These are phyloP conservation scores for Calycina marina DNA, from an alignment of 2,329 filamentous ascomycete species.

Conservation along the genomic window DNA sequence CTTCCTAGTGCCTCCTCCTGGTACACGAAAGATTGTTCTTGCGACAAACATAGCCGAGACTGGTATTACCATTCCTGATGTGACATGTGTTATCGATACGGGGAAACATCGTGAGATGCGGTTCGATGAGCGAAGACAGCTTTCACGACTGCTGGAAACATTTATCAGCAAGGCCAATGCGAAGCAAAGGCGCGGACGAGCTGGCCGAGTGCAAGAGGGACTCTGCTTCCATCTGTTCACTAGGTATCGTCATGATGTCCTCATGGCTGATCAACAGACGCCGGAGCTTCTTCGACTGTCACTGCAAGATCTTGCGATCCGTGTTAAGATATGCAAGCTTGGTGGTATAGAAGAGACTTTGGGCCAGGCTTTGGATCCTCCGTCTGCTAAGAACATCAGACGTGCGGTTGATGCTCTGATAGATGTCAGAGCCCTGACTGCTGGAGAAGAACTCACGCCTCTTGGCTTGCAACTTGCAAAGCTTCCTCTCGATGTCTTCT, in stretches of 20 bases:
- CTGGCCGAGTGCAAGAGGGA: slow-evolving; percentile 87
- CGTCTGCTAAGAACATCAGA: slow-evolving; percentile 81
- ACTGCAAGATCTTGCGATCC: slow-evolving; percentile 84
- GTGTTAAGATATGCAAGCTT: slow-evolving; percentile 94
- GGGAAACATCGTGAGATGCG: slow-evolving; percentile 97
- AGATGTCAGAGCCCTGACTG: slow-evolving; percentile 79
- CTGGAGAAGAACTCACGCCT: slow-evolving; percentile 69
- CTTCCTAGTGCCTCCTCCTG: slow-evolving; percentile 70
- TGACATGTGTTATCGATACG: slow-evolving; percentile 91
- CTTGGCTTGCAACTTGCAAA: slow-evolving; percentile 78
- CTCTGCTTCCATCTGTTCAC: slow-evolving; percentile 95
- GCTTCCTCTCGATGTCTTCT: slow-evolving; percentile 81
- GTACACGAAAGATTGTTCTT: slow-evolving; percentile 81
- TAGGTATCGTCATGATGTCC: slow-evolving; percentile 68
- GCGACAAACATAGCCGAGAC: slow-evolving; percentile 98
- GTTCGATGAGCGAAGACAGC: slow-evolving; percentile 83
- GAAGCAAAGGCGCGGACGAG: slow-evolving; percentile 84
- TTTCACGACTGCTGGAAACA: slow-evolving; percentile 81
- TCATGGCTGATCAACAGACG: slow-evolving; percentile 84
- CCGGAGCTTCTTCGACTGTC: slow-evolving; percentile 93
- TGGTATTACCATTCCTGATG: slow-evolving; percentile 94
- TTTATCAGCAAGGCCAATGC: slow-evolving; percentile 95
- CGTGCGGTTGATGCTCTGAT: slow-evolving; percentile 85
- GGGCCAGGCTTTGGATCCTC: slow-evolving; percentile 75
- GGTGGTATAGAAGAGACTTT: slow-evolving; percentile 87